Evolutionary conservation across 1,284 basidiomycete species (phyloP).

Genomic region (Psilocybe mexicana): DNA sequence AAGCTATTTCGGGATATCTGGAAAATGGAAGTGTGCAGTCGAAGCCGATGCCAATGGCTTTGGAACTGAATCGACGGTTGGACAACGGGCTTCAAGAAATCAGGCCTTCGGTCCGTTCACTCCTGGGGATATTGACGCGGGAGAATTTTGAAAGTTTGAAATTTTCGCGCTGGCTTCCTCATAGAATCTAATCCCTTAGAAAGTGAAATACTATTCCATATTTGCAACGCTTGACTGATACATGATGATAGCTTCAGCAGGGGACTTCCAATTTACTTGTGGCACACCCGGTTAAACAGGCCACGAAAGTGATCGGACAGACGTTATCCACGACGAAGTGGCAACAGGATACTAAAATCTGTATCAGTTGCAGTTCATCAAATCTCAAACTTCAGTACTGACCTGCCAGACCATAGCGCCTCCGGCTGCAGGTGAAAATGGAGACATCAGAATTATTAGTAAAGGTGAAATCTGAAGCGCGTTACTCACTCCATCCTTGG

Average conservation of each 20-base stretch:
- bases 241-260: not conserved
- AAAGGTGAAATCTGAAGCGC: not conserved
- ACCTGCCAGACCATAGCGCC: conserved; percentile 57
- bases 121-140: not conserved
- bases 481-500: conserved; percentile 54
- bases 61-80: not conserved
- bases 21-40: not conserved
- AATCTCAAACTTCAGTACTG: conserved; percentile 12
- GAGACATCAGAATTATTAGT: conserved; percentile 8
- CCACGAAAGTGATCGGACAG: conserved; percentile 26
- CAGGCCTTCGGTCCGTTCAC: not conserved
- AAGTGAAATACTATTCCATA: too few species aligned
- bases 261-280: not conserved
- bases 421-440: conserved; percentile 39
- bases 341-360: conserved; percentile 24
- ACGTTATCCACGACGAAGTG: conserved; percentile 28
- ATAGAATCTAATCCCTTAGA: too few species aligned
- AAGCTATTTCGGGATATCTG: not conserved
- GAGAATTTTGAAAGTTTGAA: too few species aligned
- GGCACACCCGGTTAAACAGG: conserved; percentile 18
- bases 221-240: too few species aligned
- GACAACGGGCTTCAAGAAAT: not conserved
- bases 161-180: too few species aligned
- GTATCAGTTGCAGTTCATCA: not conserved
- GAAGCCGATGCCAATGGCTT: not conserved